These are phyloP conservation scores for Raddia guianensis DNA, from an alignment of 176 grass and related monocot species.

Conservation along the genomic window DNA sequence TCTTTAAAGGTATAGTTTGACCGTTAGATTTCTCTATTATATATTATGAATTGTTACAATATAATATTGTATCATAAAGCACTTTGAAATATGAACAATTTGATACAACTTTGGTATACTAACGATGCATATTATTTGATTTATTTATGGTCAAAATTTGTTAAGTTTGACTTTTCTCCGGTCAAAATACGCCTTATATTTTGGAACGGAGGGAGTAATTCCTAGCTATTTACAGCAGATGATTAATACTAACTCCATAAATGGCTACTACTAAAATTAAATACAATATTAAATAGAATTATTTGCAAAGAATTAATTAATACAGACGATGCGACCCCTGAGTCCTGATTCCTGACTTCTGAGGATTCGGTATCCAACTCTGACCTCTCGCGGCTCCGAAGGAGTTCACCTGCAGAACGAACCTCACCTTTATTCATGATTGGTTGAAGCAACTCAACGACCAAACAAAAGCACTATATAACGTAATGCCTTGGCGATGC, in stretches of 20 bases:
- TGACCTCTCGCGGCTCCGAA: conserved; percentile 27
- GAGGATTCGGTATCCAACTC: background rate
- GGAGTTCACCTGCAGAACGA: background rate
- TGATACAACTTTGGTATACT: too few species aligned
- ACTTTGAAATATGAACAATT: too few species aligned
- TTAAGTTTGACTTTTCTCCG: too few species aligned
- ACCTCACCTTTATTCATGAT: background rate
- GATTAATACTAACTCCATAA: background rate
- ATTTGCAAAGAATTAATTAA: background rate
- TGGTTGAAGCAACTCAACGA: conserved; percentile 7
- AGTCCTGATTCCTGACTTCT: too few species aligned
- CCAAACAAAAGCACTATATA: conserved; percentile 24
- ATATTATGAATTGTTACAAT: too few species aligned
- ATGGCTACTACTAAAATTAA: background rate
- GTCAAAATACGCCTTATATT: too few species aligned
- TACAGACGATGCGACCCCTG: background rate
- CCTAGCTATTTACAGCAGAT: background rate
- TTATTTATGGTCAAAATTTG: too few species aligned
- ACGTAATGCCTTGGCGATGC: background rate
- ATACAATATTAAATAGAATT: background rate
- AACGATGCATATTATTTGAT: too few species aligned
- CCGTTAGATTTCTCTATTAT: too few species aligned
- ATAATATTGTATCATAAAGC: too few species aligned
- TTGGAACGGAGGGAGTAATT: too few species aligned
- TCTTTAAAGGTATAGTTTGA: too few species aligned